Percentiles rank a stretch among this genome's conserved stretches.
Conservation (phyloP, 2,329 filamentous ascomycete species). For the Pseudonectria foliicola region DNA sequence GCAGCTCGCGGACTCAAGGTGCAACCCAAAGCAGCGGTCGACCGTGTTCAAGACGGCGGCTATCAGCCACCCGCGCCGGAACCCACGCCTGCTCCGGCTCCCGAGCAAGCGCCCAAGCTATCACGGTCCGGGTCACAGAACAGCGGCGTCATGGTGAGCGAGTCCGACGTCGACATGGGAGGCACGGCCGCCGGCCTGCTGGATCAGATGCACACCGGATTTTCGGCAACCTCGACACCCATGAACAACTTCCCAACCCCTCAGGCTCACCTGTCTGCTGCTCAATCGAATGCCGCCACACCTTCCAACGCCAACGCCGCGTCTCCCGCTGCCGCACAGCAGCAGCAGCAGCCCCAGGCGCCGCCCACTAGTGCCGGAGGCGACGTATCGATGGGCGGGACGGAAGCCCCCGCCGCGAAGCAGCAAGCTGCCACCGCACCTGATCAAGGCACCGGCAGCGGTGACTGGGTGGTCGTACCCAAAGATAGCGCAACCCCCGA, state of each 20-base stretch:
- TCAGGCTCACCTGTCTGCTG: slow-evolving; percentile 49
- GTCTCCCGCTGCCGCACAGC: slow-evolving; percentile 34
- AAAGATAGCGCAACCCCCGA: slow-evolving; percentile 48
- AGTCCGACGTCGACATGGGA: slow-evolving; percentile 58
- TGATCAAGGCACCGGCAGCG: slow-evolving; percentile 45
- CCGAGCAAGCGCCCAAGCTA: slow-evolving; percentile 43
- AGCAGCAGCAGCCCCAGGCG: slow-evolving; percentile 13
- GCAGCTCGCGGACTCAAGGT: slow-evolving; percentile 60
- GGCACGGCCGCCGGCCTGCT: slow-evolving; percentile 57
- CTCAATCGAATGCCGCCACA: slow-evolving; percentile 50
- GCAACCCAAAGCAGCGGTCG: slow-evolving; percentile 55
- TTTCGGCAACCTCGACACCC: slow-evolving; percentile 54
- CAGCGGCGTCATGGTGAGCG: slow-evolving; percentile 49
- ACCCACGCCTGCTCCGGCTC: slow-evolving; percentile 26
- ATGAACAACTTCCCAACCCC: slow-evolving; percentile 54
- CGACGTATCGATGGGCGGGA: slow-evolving; percentile 48
- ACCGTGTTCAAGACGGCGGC: slow-evolving; percentile 72
- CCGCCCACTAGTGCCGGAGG: slow-evolving; percentile 14
- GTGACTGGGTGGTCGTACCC: slow-evolving; percentile 71
- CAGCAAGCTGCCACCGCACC: slow-evolving; percentile 35
- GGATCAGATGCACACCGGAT: slow-evolving; percentile 60
- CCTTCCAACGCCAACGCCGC: slow-evolving; percentile 42
- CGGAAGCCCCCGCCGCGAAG: slow-evolving; percentile 30
- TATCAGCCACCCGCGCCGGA: slow-evolving; percentile 55
- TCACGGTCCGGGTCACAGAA: slow-evolving; percentile 50